Conservation (phyloP, 2,329 filamentous ascomycete genomes). For the Mycocentrospora acerina region DNA sequence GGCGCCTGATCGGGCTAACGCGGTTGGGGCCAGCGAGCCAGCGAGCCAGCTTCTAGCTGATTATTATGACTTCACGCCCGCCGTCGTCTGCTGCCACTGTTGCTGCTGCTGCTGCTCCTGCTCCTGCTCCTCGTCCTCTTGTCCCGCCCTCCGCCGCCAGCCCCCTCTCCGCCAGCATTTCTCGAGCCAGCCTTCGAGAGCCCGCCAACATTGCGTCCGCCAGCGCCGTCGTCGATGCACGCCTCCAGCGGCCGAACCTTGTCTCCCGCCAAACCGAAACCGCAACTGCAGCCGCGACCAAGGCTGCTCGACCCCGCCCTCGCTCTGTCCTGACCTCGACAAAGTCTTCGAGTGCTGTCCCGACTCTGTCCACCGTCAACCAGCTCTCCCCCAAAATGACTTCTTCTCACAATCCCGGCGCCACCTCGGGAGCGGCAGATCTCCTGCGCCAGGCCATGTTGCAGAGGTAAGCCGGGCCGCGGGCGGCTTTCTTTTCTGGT, state of each 20-base stretch:
- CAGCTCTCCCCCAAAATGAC: conserved; percentile 35
- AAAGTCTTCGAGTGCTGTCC: conserved; percentile 48
- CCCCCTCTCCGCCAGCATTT: conserved; percentile 16
- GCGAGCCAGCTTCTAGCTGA: conserved; percentile 29
- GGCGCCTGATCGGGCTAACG: conserved; percentile 37
- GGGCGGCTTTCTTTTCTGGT: not conserved
- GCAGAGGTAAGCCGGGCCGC: conserved; percentile 54
- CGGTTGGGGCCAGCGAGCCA: conserved; percentile 31
- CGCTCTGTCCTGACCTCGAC: conserved; percentile 16
- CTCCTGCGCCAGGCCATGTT: conserved; percentile 60
- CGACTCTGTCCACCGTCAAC: conserved; percentile 45
- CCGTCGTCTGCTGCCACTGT: conserved; percentile 15
- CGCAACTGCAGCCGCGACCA: conserved; percentile 31
- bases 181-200: conserved; percentile 15
- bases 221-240: conserved; percentile 30
- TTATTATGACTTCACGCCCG: conserved; percentile 40
- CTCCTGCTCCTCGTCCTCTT: conserved; percentile 11
- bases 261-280: conserved; percentile 32
- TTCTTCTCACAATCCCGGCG: conserved; percentile 36
- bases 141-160: conserved; percentile 8
- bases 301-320: conserved; percentile 32
- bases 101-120: conserved; percentile 8
- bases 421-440: conserved; percentile 56
- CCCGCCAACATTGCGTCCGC: conserved; percentile 21
- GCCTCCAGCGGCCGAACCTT: conserved; percentile 31